Evolutionary conservation across 169 alveolate genomes (phyloP), one percentile per base, ranked within the genome.

Genomic region (Plasmodium berghei): DNA sequence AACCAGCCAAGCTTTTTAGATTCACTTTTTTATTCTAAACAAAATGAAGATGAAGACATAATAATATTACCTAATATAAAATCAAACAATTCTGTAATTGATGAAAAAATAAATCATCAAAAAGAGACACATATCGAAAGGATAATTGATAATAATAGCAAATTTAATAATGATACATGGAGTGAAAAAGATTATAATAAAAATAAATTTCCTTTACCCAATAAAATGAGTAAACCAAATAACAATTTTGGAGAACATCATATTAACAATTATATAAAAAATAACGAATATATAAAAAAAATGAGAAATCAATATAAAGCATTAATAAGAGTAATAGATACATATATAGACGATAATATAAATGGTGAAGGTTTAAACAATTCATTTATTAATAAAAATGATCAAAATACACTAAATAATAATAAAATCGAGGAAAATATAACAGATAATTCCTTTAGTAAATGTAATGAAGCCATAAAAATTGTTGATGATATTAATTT

Each of bases 341-440:
- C 89, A 55, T 77, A 52, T 55, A 77, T 77, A 20, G 72, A 63
- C 14, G 58, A 77, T 16, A 77, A 48, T 28, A 26, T 70, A 77
- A 77, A 66, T 45, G 54, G 42, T 1, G 69, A 63, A 16, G 5
- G 42, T 10, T 3, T 24, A 5, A 18, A 20, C 9, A 55, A 12
- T 34, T 49, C 73, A 34, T 16, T 14, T 24, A 26, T 34, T 14
- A 2, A 8, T 28, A 40, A 20, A n/a, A 28, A 73, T 16, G 28
- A 22, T 20, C 49, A 22, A 24, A 64, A n/a, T 12, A 12, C 49
- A 1, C 58, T 63, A 58, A 63, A 24, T 10, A 42, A 49, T 8
- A 22, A 12, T 9, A 16, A 4, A 28, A 63, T n/a, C 10, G 58
- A 62, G 0, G 40, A 49, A 48, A 3, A 5, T 18, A 20, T 49